Evolutionary conservation across 805 yeast genomes (phyloP), one percentile per base, ranked within the genome.

Genomic region (Metschnikowia colocasiae): DNA sequence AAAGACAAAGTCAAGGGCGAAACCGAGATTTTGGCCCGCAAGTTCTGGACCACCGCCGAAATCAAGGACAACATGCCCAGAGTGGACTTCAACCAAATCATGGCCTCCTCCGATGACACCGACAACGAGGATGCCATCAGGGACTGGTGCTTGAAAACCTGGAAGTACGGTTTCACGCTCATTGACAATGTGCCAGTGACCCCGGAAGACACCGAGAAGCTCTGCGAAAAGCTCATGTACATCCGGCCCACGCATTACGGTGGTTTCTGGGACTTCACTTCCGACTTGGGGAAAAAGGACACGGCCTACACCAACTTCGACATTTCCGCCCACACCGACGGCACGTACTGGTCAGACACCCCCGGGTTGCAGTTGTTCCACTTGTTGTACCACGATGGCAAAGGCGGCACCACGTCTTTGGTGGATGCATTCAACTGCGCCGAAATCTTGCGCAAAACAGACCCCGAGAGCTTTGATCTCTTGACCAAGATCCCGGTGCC

Each of bases 231-330:
- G 54, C 74, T 83, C 51, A 73, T 81, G 46, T 81, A 79, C 59
- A 76, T 82, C 41, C 69, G 85, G 35, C 82, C 82, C 22, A 83
- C 90, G 1, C 90, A 83, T 59, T 83, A 84, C 54, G 89, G 88
- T n/a, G 88, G 86, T 1, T 83, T 84, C 64, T 84, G 89, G 88
- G 87, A 82, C 59, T 83, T 84, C 62, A 83, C 89, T 9, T 74
- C 86, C 4, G 86, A 83, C 57, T 67, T 83, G 57, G 73, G 82
- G 39, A 81, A 78, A 65, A 78, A 79, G 48, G 90, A 83, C 58
- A 82, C 87, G 3, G 90, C 90, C 3, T 83, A 83, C 60, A 83
- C 88, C 13, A 81, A 82, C 56, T 69, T 82, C 46, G 84, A 80
- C 51, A 79, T 83, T 43, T 78, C 79, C 6, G 65, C 78, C 9